A percentile compares a stretch with the other conserved stretches of the same genome.
Conservation (phyloP, 108 stramenopile genomes). For the Skeletonema tropicum region DNA sequence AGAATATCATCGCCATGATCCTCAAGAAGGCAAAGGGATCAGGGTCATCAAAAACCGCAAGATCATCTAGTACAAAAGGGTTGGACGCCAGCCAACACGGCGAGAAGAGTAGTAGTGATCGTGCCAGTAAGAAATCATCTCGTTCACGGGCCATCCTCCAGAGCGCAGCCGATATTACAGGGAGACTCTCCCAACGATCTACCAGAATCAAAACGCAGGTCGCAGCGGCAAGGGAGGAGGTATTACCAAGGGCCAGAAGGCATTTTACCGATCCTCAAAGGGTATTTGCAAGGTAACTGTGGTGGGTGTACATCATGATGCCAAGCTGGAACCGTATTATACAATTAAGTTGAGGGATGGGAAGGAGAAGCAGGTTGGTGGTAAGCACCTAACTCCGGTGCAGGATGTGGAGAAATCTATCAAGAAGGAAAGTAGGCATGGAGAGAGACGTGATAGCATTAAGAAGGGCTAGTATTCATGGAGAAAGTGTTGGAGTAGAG, state of each 20-base stretch:
- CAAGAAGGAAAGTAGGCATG: neutral
- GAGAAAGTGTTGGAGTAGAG: neutral
- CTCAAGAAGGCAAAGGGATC: conserved; percentile 17
- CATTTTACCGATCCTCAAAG: conserved; percentile 36
- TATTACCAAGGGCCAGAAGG: conserved; percentile 31
- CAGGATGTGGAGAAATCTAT: conserved; percentile 4
- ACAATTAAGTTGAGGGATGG: conserved; percentile 52
- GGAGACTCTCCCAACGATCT: neutral
- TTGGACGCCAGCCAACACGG: neutral
- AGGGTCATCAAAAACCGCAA: neutral
- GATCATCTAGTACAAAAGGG: neutral
- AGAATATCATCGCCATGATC: conserved; percentile 45
- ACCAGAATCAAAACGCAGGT: neutral
- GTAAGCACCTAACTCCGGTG: conserved; percentile 36
- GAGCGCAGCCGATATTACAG: neutral
- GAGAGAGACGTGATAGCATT: neutral
- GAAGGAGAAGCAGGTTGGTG: conserved; percentile 59
- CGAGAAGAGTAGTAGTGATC: neutral
- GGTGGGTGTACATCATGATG: conserved; percentile 53
- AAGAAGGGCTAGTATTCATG: neutral
- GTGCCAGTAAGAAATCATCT: neutral
- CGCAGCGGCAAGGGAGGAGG: neutral
- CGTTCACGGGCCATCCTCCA: neutral
- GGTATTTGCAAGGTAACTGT: conserved; percentile 46
- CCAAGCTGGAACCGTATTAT: conserved; percentile 56